These are phyloP conservation scores for Thraustotheca clavata DNA, from an alignment of 352 stramenopile genomes.

Conservation along the genomic window DNA sequence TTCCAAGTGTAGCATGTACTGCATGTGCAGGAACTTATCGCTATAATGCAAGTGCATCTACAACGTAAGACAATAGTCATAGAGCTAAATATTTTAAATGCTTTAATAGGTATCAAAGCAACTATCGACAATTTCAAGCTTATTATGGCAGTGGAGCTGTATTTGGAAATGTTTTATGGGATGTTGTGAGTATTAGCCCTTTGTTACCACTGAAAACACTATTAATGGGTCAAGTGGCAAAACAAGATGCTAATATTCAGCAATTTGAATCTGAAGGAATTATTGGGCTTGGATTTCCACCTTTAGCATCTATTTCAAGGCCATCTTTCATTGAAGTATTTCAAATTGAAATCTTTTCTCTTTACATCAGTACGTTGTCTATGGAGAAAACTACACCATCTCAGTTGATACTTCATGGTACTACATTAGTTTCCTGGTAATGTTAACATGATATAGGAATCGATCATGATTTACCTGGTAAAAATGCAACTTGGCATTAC, in stretches of 20 bases:
- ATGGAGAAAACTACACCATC: constrained; percentile 28
- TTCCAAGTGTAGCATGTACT: constrained; percentile 33
- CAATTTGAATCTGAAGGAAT: constrained; percentile 56
- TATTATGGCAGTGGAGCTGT: constrained; percentile 62
- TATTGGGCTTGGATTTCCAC: constrained; percentile 45
- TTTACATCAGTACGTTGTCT: constrained; percentile 57
- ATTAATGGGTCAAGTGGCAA: constrained; percentile 40
- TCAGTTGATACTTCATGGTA: constrained; percentile 34
- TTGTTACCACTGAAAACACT: constrained; percentile 18
- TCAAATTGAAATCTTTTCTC: constrained; percentile 36
- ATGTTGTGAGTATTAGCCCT: constrained; percentile 35
- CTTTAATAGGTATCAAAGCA: constrained; percentile 19
- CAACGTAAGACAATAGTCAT: constrained; percentile 23
- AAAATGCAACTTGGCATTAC: constrained; percentile 34
- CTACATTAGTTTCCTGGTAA: neutral
- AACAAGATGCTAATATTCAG: constrained; percentile 37
- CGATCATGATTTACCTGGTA: constrained; percentile 31
- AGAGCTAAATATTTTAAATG: neutral
- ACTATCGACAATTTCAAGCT: constrained; percentile 36
- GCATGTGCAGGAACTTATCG: constrained; percentile 37
- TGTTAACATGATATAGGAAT: constrained; percentile 23
- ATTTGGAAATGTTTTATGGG: constrained; percentile 34
- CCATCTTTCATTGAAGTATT: constrained; percentile 31
- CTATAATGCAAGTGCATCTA: constrained; percentile 33
- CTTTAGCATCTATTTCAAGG: constrained; percentile 47